Base-by-base conservation (phyloP, 768 basidiomycete species). In the Lentinula guzmanii region DNA sequence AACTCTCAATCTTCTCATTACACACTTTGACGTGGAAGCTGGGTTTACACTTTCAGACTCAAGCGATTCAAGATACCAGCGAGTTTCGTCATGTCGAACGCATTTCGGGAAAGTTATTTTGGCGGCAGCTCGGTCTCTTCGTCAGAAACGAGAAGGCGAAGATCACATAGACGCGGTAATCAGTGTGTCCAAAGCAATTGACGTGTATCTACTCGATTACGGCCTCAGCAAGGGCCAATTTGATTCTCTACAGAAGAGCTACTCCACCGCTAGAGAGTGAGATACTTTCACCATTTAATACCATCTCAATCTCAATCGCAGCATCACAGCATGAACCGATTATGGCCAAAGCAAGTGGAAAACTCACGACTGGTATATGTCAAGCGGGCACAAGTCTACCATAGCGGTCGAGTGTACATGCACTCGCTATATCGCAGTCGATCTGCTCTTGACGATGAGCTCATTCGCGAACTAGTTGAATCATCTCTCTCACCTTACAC, bases 91-190 rank as follows among this genome's bases (percentile, higher is more conserved):
- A 0, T 80, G 87, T 65, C 85, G 89, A 35, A 68, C 74, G 28
- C 81, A 85, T 15, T 90, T 90, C 65, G 93, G 91, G 3, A 72
- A 82, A 39, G 74, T 91, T 10, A 72, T 91, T 41, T 85, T 90
- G 62, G 74, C 74, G 35, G 93, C 92, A 1, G 86, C 93, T 2
- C 76, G 74, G 21, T 78, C 84, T 15, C 74, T 94, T 42, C 83
- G 85, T 41, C 79, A 82, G 66, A 80, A 82, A 46, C 82, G 78
- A 11, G 82, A 81, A 48, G 85, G 82, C 37, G 91, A 93, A 71
- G 91, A 93, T 69, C 90, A 92, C 63, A 89, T 92, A 48, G 95
- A 98, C 70, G 89, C 91, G 4, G 85, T 96, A 35, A 81, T 91
- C 37, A 78, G 78, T 41, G 82, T 92, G 16, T 82, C 86, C 24